phyloP scores from a whole-genome alignment of 1,284 basidiomycete genomes.

The Fomitopsis schrenkii region DNA sequence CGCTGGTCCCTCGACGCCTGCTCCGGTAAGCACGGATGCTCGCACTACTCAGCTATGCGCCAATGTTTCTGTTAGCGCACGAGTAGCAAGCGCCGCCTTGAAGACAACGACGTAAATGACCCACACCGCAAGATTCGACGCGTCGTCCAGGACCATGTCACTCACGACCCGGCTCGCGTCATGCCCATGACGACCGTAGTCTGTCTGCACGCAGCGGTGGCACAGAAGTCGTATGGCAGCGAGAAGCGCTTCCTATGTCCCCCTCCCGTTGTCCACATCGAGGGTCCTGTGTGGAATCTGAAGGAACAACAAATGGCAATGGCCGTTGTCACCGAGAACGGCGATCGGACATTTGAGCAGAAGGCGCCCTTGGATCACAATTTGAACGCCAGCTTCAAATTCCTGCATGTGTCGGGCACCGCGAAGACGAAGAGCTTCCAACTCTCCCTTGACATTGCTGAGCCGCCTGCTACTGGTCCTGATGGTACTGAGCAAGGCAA shows the following conservation, averaged over 20 bases:
- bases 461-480: slow-evolving; percentile 51
- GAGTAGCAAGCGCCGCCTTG: slow-evolving; percentile 68
- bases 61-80: slow-evolving; percentile 1
- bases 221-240: slow-evolving; percentile 89
- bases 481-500: slow-evolving; percentile 47
- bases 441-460: slow-evolving; percentile 77
- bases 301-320: slow-evolving; percentile 78
- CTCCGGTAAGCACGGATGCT: slow-evolving; percentile 9
- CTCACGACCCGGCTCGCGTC: slow-evolving; percentile 64
- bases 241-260: slow-evolving; percentile 91
- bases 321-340: slow-evolving; percentile 81
- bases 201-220: slow-evolving; percentile 84
- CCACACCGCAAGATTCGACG: slow-evolving; percentile 76
- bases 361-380: slow-evolving; percentile 76
- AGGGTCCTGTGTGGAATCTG: slow-evolving; percentile 79
- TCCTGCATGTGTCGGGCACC: slow-evolving; percentile 83
- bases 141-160: slow-evolving; percentile 74
- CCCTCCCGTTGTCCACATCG: slow-evolving; percentile 84
- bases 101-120: slow-evolving; percentile 63
- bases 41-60: background rate
- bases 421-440: slow-evolving; percentile 89
- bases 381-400: slow-evolving; percentile 86
- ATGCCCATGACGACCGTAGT: slow-evolving; percentile 87
- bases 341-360: slow-evolving; percentile 79
- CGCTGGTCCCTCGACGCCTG: slow-evolving; percentile 2